These are phyloP conservation scores for Herpetomonas samuelpessoai DNA, from an alignment of 208 protist genomes.

Conservation along the genomic window DNA sequence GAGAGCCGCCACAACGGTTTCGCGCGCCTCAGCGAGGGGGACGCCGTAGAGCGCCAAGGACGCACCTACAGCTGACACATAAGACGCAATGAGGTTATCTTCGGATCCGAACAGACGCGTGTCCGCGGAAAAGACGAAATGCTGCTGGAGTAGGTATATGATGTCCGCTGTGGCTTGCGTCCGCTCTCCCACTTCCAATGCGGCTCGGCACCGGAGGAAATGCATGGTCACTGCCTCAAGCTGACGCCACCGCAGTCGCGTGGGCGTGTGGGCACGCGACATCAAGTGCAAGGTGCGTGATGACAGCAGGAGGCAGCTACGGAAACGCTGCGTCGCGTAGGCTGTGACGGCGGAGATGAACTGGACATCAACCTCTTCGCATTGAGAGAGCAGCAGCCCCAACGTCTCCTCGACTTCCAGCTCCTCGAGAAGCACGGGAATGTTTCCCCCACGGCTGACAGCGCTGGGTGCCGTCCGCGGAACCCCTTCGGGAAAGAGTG, in stretches of 20 bases:
- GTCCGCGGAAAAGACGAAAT: neutral
- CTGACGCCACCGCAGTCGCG: slow-evolving; percentile 1
- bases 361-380: slow-evolving; percentile 41
- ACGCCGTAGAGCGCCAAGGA: slow-evolving; percentile 52
- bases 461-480: neutral
- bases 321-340: slow-evolving; percentile 53
- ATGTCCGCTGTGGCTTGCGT: slow-evolving; percentile 55
- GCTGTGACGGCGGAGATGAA: slow-evolving; percentile 59
- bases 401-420: slow-evolving; percentile 29
- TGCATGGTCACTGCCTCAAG: slow-evolving; percentile 18
- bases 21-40: slow-evolving; percentile 36
- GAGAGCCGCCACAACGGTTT: slow-evolving; percentile 25
- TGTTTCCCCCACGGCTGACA: neutral
- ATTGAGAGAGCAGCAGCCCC: slow-evolving; percentile 49
- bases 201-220: slow-evolving; percentile 47
- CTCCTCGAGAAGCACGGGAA: slow-evolving; percentile 5
- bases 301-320: slow-evolving; percentile 46
- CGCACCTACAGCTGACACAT: slow-evolving; percentile 37
- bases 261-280: neutral
- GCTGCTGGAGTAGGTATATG: slow-evolving; percentile 21
- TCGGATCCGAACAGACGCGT: neutral
- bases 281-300: slow-evolving; percentile 30
- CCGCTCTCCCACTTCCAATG: slow-evolving; percentile 55
- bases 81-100: neutral
- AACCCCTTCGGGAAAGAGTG: slow-evolving; percentile 11